Conservation (phyloP, 202 grass and related monocot genomes). For the Carex sylvatica region DNA sequence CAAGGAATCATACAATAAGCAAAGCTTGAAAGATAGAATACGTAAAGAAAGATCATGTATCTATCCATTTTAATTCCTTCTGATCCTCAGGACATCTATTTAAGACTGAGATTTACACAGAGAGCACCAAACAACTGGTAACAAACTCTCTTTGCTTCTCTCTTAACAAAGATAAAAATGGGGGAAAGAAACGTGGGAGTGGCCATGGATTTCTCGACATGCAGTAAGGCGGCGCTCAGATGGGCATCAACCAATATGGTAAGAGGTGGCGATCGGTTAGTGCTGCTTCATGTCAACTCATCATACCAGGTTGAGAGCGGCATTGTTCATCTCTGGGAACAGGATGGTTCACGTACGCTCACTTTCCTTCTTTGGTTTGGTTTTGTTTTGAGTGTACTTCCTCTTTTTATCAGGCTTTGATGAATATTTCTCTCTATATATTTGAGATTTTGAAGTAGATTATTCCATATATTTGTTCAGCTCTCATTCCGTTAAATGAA, state of each 20-base stretch:
- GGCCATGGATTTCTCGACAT: constrained; percentile 73
- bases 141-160: neutral
- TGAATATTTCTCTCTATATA: neutral
- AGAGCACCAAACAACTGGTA: neutral
- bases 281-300: constrained; percentile 60
- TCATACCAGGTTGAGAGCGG: constrained; percentile 34
- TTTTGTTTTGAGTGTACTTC: neutral
- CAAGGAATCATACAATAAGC: constrained; percentile 1
- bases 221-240: constrained; percentile 56
- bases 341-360: constrained; percentile 51
- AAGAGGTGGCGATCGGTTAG: constrained; percentile 40
- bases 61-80: neutral
- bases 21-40: neutral
- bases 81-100: neutral
- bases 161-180: neutral
- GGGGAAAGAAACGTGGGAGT: constrained; percentile 46
- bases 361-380: neutral
- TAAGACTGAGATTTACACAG: neutral
- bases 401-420: neutral
- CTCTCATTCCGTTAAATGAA: constrained; percentile 68
- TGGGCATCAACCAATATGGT: constrained; percentile 52
- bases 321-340: constrained; percentile 70
- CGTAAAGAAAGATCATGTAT: neutral
- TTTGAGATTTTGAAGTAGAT: neutral
- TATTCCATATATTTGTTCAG: constrained; percentile 24